Evolutionary conservation across 2,329 filamentous ascomycete species (phyloP).

Genomic region (Scorias spongiosa): DNA sequence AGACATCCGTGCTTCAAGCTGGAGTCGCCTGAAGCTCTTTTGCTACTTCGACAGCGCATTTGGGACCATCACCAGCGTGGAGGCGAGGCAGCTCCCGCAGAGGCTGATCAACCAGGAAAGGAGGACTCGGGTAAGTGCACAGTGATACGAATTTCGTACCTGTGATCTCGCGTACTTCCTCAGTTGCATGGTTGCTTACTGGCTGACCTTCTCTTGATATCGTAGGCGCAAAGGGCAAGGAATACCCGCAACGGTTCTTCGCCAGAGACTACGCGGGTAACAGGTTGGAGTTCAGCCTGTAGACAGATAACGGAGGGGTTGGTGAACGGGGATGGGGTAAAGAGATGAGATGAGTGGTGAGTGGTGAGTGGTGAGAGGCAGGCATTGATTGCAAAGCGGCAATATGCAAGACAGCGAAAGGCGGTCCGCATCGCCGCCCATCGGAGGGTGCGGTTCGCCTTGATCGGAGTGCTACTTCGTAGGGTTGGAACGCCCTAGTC

Average conservation of each 20-base stretch:
- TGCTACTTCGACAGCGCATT: constrained; percentile 32
- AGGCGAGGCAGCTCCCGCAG: constrained; percentile 34
- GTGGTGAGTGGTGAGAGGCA: no score
- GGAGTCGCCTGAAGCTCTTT: constrained; percentile 31
- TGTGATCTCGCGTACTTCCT: constrained; percentile 22
- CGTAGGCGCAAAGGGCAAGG: constrained; percentile 36
- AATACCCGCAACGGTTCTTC: constrained; percentile 49
- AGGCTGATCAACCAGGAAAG: constrained; percentile 41
- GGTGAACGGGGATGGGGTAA: no score
- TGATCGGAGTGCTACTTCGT: no score
- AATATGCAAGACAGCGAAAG: no score
- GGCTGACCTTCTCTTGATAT: constrained; percentile 1
- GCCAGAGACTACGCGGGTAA: constrained; percentile 32
- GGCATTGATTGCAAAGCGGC: no score
- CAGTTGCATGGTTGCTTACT: background rate
- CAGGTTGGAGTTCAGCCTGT: constrained; percentile 25
- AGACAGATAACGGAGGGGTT: no score
- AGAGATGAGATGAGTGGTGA: no score
- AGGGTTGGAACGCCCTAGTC: no score
- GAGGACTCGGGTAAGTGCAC: constrained; percentile 15
- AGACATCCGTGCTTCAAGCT: constrained; percentile 47
- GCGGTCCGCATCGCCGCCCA: no score
- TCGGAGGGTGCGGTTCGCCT: no score
- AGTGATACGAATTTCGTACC: background rate
- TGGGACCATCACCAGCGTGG: constrained; percentile 37